phyloP scores from a whole-genome alignment of 2,329 filamentous ascomycete genomes.

The Fusarium euwallaceae region DNA sequence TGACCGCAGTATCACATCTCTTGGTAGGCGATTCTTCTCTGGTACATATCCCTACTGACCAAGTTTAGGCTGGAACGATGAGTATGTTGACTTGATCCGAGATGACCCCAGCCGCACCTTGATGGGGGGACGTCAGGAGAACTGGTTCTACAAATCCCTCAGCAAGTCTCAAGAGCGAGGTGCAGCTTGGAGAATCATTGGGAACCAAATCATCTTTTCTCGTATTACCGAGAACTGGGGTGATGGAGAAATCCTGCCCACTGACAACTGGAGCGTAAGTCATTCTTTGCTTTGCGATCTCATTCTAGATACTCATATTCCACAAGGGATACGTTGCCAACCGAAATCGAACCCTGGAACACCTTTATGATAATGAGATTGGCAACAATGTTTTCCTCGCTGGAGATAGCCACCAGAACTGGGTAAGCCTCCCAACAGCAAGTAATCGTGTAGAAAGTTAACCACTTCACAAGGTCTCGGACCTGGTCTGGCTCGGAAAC shows the following conservation, averaged over 20 bases:
- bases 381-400: constrained; percentile 80
- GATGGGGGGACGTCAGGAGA: constrained; percentile 80
- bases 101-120: constrained; percentile 76
- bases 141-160: constrained; percentile 77
- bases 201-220: constrained; percentile 78
- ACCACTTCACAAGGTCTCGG: constrained; percentile 68
- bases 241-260: constrained; percentile 43
- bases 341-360: constrained; percentile 76
- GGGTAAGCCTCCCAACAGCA: neutral
- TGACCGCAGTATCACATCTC: constrained; percentile 72
- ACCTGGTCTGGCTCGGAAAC: constrained; percentile 70
- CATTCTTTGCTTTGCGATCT: accelerated
- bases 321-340: constrained; percentile 73
- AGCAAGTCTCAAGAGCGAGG: constrained; percentile 71
- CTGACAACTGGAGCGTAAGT: constrained; percentile 50
- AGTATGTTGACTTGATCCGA: constrained; percentile 58
- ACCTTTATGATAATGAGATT: constrained; percentile 76
- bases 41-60: neutral
- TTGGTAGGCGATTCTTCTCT: constrained; percentile 42
- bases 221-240: constrained; percentile 56
- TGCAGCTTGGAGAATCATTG: constrained; percentile 78
- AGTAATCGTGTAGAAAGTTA: accelerated
- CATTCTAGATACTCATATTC: neutral
- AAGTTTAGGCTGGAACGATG: constrained; percentile 17
- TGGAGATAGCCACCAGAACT: constrained; percentile 71